Evolutionary conservation across 192 early-diverging fungal species (phyloP).

Genomic region (Neocallimastix lanati): DNA sequence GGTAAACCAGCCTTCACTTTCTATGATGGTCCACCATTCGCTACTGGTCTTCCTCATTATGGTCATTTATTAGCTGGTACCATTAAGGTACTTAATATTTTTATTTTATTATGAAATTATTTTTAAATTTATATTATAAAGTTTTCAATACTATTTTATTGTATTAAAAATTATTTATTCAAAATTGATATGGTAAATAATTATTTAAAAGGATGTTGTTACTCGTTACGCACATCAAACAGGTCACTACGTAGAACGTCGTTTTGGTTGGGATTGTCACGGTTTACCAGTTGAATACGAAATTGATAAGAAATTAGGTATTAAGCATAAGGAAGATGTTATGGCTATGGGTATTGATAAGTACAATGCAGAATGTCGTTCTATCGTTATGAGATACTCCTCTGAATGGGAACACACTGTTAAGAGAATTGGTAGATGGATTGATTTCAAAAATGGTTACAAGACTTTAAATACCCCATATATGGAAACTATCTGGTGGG

Average conservation of each 20-base stretch:
- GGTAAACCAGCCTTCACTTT: conserved; percentile 74
- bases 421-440: conserved; percentile 94
- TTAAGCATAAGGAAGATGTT: conserved; percentile 76
- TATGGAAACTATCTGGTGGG: conserved; percentile 99
- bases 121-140: background rate
- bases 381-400: conserved; percentile 91
- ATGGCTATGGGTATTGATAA: conserved; percentile 84
- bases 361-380: conserved; percentile 91
- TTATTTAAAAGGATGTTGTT: conserved; percentile 65
- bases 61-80: conserved; percentile 96
- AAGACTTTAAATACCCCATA: conserved; percentile 89
- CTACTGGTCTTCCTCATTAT: conserved; percentile 94
- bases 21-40: conserved; percentile 98
- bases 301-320: conserved; percentile 82
- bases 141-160: no score
- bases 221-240: conserved; percentile 89
- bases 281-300: conserved; percentile 89
- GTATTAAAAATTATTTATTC: no score
- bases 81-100: conserved; percentile 76
- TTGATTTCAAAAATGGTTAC: conserved; percentile 99
- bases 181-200: background rate
- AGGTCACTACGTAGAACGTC: conserved; percentile 90
- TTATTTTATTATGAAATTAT: no score
- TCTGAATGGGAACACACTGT: conserved; percentile 84
- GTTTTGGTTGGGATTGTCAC: conserved; percentile 94